A percentile compares a stretch with the other conserved stretches of the same genome.
These are phyloP conservation scores for Coemansia aciculifera DNA, from an alignment of 192 early-diverging fungal species.

Conservation along the genomic window DNA sequence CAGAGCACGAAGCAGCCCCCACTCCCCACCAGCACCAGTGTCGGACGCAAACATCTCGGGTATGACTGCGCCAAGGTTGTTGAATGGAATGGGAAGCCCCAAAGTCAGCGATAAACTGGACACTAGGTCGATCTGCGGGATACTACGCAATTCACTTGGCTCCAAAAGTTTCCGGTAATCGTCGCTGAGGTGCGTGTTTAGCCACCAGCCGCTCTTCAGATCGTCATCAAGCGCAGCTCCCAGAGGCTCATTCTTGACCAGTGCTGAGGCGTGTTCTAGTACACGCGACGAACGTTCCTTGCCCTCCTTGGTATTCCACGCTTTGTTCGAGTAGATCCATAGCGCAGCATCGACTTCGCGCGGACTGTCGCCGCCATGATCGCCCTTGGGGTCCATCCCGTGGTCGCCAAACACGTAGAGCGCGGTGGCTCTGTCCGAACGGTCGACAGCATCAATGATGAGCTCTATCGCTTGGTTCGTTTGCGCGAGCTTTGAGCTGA, in stretches of 20 bases:
- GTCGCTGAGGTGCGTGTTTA: constrained; percentile 36
- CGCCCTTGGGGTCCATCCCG: constrained; percentile 93
- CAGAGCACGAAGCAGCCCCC: constrained; percentile 57
- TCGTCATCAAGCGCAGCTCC: constrained; percentile 58
- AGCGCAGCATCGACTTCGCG: constrained; percentile 85
- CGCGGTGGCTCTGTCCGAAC: constrained; percentile 65
- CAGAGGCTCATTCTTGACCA: constrained; percentile 14
- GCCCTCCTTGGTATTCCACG: constrained; percentile 51
- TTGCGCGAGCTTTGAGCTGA: constrained; percentile 81
- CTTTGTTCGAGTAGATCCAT: constrained; percentile 72
- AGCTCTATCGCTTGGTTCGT: constrained; percentile 78
- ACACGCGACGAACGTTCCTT: constrained; percentile 26
- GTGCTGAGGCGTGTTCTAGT: constrained; percentile 5
- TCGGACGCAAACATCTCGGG: constrained; percentile 77
- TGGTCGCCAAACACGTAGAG: constrained; percentile 95
- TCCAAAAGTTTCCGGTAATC: constrained; percentile 26
- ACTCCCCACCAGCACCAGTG: constrained; percentile 9
- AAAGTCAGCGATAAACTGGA: constrained; percentile 79
- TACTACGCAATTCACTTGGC: constrained; percentile 57
- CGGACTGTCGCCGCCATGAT: constrained; percentile 95
- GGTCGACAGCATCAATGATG: constrained; percentile 64
- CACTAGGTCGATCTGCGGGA: constrained; percentile 91
- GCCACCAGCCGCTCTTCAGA: constrained; percentile 33
- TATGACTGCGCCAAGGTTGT: constrained; percentile 84
- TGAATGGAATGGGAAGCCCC: constrained; percentile 89